Percentiles rank a stretch among this genome's conserved stretches.
Conservation (phyloP, 2,329 filamentous ascomycete genomes). For the Alternaria conjuncta region DNA sequence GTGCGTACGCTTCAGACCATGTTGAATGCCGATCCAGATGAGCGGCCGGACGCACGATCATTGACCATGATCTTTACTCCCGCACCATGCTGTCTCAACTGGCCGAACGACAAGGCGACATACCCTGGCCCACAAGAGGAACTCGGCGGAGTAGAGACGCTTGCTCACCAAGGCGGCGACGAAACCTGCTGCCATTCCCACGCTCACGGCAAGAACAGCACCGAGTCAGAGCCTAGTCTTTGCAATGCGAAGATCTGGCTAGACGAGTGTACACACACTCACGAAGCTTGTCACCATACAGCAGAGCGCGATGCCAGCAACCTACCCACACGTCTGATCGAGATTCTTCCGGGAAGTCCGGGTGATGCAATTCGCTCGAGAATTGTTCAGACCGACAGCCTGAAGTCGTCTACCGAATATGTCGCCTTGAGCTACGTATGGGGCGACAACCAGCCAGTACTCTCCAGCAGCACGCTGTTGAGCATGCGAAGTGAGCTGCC, state of each 20-base stretch:
- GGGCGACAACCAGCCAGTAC: constrained; percentile 24
- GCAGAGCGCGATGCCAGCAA: constrained; percentile 1
- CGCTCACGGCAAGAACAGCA: not conserved
- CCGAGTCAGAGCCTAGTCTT: constrained; percentile 8
- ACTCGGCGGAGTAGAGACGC: constrained; percentile 31
- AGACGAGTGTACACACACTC: constrained; percentile 33
- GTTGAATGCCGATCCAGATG: constrained; percentile 35
- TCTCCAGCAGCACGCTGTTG: constrained; percentile 24
- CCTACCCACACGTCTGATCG: constrained; percentile 43
- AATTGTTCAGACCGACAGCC: constrained; percentile 29
- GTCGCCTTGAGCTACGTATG: constrained; percentile 40
- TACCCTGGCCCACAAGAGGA: constrained; percentile 45
- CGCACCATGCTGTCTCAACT: constrained; percentile 46
- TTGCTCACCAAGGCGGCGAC: constrained; percentile 24
- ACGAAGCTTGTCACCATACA: constrained; percentile 32
- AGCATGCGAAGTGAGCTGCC: constrained; percentile 23
- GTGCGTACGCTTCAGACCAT: constrained; percentile 41
- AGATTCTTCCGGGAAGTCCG: constrained; percentile 28
- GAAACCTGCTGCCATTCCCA: constrained; percentile 24
- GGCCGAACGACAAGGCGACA: constrained; percentile 42
- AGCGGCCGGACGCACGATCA: constrained; percentile 39
- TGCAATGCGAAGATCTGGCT: constrained; percentile 37
- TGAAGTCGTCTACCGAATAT: constrained; percentile 27
- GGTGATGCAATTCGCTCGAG: constrained; percentile 20
- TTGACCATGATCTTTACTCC: constrained; percentile 44